Conservation (phyloP, 2,329 filamentous ascomycete genomes). For the Phialophora tarda region DNA sequence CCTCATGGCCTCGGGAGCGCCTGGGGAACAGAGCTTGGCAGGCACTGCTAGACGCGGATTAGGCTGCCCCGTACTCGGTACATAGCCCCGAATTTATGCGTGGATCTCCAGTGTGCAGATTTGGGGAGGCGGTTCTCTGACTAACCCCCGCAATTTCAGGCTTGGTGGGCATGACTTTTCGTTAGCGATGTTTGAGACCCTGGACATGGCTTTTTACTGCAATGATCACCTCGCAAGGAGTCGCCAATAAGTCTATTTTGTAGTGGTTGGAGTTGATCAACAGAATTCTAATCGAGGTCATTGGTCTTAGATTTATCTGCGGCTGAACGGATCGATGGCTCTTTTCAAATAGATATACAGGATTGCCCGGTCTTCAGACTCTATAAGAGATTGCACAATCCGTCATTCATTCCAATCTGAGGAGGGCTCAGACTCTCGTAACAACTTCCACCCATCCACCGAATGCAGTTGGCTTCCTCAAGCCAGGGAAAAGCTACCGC, state of each 20-base stretch:
- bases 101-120: background rate
- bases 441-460: background rate
- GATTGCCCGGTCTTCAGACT: background rate
- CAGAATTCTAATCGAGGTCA: constrained; percentile 5
- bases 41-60: background rate
- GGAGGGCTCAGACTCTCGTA: background rate
- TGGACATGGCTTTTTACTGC: constrained; percentile 5
- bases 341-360: background rate
- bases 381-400: too few relatives aligned
- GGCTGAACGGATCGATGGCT: too few relatives aligned
- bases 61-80: background rate
- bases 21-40: constrained; percentile 2
- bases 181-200: background rate
- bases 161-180: background rate
- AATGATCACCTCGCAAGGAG: background rate
- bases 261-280: too few relatives aligned
- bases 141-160: constrained; percentile 5
- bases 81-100: too few relatives aligned
- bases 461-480: constrained; percentile 5
- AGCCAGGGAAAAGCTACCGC: constrained; percentile 3
- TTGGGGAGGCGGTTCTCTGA: constrained; percentile 1
- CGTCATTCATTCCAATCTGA: too few relatives aligned
- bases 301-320: constrained; percentile 1
- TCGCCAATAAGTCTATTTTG: too few relatives aligned
- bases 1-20: constrained; percentile 1